Evolutionary conservation across 805 yeast genomes (phyloP).

Genomic region (Saccharomycopsis oosterbeekiorum): DNA sequence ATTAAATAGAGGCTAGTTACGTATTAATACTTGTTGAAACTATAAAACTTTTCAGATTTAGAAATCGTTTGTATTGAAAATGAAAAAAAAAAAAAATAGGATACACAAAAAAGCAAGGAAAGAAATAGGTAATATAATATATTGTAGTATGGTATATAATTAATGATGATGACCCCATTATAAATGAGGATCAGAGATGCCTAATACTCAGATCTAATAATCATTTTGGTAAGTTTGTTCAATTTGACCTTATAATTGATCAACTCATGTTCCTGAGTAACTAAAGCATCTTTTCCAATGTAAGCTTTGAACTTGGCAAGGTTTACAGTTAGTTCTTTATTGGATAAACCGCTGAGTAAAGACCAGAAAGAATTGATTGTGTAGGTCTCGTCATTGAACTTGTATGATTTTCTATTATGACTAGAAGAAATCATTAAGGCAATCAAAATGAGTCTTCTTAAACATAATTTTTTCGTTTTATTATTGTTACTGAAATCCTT

Average conservation of each 20-base stretch:
- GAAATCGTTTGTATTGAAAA: neutral
- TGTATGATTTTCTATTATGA: constrained; percentile 1
- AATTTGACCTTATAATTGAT: constrained; percentile 9
- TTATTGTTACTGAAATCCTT: neutral
- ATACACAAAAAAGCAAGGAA: neutral
- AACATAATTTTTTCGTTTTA: constrained; percentile 8
- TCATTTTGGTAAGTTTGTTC: constrained; percentile 8
- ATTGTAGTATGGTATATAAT: neutral
- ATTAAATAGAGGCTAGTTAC: no score
- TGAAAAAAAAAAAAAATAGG: no score
- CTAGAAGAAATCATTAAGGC: constrained; percentile 3
- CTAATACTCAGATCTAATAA: constrained; percentile 11
- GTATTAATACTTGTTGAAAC: no score
- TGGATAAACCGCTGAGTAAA: constrained; percentile 11
- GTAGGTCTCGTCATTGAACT: constrained; percentile 1
- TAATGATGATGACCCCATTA: neutral
- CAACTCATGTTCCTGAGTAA: constrained; percentile 2
- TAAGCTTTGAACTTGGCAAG: neutral
- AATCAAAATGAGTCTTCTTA: constrained; percentile 15
- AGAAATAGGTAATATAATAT: neutral
- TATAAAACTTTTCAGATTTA: no score
- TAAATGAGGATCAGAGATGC: neutral
- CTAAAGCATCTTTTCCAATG: constrained; percentile 8
- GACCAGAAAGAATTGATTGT: constrained; percentile 10
- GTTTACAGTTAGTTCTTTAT: constrained; percentile 1